phyloP scores from a whole-genome alignment of 179 eudicot species.

The Spinacia oleracea region DNA sequence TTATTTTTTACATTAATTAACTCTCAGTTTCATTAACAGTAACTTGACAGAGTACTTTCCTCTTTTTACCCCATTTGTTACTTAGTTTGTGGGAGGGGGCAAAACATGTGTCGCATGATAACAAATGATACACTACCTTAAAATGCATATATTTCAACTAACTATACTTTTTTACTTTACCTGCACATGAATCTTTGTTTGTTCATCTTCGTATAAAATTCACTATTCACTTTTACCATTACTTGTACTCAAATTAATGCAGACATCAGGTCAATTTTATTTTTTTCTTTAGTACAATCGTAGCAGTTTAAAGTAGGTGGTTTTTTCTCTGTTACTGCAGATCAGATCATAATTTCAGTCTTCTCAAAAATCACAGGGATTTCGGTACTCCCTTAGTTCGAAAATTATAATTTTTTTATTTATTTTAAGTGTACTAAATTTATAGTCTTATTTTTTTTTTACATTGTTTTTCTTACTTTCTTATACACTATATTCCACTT shows the following conservation, averaged over 20 bases:
- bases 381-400: too few species aligned
- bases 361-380: too few species aligned
- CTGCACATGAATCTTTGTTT: constrained; percentile 16
- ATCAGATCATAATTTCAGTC: too few species aligned
- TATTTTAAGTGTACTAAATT: too few species aligned
- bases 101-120: constrained; percentile 14
- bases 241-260: constrained; percentile 13
- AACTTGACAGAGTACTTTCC: constrained; percentile 9
- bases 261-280: neutral
- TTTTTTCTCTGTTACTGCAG: too few species aligned
- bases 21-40: too few species aligned
- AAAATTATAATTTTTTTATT: too few species aligned
- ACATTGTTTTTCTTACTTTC: too few species aligned
- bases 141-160: constrained; percentile 25
- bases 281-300: neutral
- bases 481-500: too few species aligned
- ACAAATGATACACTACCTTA: constrained; percentile 21
- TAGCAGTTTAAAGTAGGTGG: too few species aligned
- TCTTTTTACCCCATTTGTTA: neutral
- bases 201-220: constrained; percentile 8
- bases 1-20: too few species aligned
- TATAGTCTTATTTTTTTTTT: too few species aligned
- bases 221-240: constrained; percentile 17
- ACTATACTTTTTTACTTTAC: constrained; percentile 16
- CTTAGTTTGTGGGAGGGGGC: constrained; percentile 13